Conservation (phyloP, 768 basidiomycete species). For the Suillus variegatus region DNA sequence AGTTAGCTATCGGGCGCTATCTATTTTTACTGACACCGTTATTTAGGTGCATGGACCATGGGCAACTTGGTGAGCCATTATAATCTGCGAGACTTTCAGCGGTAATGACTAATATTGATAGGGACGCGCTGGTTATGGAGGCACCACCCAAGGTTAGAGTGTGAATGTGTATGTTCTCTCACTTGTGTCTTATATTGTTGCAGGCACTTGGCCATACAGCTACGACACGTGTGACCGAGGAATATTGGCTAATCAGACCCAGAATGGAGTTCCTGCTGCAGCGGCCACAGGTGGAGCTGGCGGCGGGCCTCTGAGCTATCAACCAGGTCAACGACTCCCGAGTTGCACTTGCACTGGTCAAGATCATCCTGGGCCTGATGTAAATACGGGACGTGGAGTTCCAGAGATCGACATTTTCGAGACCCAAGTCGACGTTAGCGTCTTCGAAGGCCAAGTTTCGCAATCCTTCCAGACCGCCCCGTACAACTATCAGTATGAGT, state of each 20-base stretch:
- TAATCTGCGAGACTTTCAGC: not conserved
- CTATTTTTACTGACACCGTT: constrained; percentile 6
- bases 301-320: constrained; percentile 66
- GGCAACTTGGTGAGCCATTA: constrained; percentile 55
- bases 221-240: constrained; percentile 87
- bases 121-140: constrained; percentile 87
- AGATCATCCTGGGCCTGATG: constrained; percentile 86
- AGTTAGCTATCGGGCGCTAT: constrained; percentile 30
- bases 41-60: constrained; percentile 69
- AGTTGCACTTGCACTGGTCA: constrained; percentile 85
- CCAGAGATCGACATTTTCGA: constrained; percentile 96
- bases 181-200: constrained; percentile 9
- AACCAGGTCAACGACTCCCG: constrained; percentile 85
- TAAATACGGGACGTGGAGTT: constrained; percentile 65
- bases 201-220: constrained; percentile 73
- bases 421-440: constrained; percentile 62
- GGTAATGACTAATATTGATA: constrained; percentile 38
- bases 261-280: constrained; percentile 57
- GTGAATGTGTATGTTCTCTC: not conserved
- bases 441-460: constrained; percentile 65
- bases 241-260: constrained; percentile 81
- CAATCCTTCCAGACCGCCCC: constrained; percentile 84
- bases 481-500: constrained; percentile 70
- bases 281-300: constrained; percentile 51
- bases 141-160: constrained; percentile 70